Percentiles rank a stretch among this genome's conserved stretches.
These are phyloP conservation scores for Jatropha podagrica DNA, from an alignment of 441 rosid species.

Conservation along the genomic window DNA sequence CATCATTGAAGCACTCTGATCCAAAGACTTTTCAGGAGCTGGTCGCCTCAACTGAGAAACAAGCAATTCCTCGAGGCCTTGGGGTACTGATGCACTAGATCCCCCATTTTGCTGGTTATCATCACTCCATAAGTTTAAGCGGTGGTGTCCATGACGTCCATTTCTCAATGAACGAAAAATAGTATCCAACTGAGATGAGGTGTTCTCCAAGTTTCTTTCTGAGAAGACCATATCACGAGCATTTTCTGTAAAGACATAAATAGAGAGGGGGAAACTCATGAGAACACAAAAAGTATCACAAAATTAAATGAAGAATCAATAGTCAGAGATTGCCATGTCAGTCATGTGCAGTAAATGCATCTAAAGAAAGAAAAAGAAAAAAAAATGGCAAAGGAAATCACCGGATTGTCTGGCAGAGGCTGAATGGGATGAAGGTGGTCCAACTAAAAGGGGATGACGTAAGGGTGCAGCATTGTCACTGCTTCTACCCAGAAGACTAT, in stretches of 20 bases:
- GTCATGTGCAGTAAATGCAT: conserved; percentile 9
- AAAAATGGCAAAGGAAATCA: conserved; percentile 23
- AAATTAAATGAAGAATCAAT: neutral
- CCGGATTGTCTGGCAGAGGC: conserved; percentile 66
- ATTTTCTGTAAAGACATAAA: conserved; percentile 41
- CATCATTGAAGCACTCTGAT: conserved; percentile 44
- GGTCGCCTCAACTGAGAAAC: conserved; percentile 90
- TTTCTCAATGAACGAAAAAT: conserved; percentile 91
- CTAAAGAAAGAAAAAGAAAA: neutral
- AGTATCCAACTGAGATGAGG: conserved; percentile 66
- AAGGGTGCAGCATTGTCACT: conserved; percentile 67
- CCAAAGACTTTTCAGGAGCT: conserved; percentile 57
- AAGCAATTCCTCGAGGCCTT: conserved; percentile 93
- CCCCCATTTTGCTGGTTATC: conserved; percentile 83
- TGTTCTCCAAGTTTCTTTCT: conserved; percentile 58
- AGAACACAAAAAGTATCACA: neutral
- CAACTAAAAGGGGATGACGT: conserved; percentile 88
- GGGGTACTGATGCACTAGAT: conserved; percentile 77
- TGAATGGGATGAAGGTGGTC: conserved; percentile 52
- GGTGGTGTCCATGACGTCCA: conserved; percentile 93
- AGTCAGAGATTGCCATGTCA: neutral
- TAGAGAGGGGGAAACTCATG: conserved; percentile 4
- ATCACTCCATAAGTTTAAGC: conserved; percentile 93
- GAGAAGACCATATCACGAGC: conserved; percentile 45
- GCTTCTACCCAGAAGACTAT: conserved; percentile 87